These are phyloP conservation scores for Acorus calamus DNA, from an alignment of 106 monocot species.

Conservation along the genomic window DNA sequence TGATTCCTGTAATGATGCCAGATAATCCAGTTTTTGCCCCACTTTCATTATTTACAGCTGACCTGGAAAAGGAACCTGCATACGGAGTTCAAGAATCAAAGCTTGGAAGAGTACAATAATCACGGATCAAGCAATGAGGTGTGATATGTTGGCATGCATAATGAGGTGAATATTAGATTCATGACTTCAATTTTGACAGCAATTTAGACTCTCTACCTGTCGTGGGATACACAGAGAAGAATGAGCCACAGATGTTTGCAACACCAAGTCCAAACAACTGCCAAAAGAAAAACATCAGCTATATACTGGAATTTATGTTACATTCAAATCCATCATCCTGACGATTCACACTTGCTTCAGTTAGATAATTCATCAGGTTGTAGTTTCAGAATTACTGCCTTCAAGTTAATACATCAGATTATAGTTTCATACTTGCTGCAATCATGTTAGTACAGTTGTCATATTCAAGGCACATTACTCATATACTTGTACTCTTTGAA, in stretches of 20 bases:
- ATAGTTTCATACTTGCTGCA: no score
- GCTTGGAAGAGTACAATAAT: neutral
- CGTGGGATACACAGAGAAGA: conserved; percentile 81
- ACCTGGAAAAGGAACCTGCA: conserved; percentile 96
- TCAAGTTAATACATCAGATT: no score
- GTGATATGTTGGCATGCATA: neutral
- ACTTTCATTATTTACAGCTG: conserved; percentile 98
- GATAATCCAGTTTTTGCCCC: conserved; percentile 90
- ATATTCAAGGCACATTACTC: no score
- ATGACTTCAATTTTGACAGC: neutral
- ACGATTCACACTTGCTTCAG: no score
- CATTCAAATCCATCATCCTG: no score
- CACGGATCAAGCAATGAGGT: neutral
- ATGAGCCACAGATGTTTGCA: conserved; percentile 91
- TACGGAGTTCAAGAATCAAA: neutral
- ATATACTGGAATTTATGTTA: no score
- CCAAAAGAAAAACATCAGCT: conserved; percentile 1
- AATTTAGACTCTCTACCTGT: conserved; percentile 46
- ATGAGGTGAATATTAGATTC: neutral
- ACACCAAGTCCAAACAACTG: conserved; percentile 96
- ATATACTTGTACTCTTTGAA: no score
- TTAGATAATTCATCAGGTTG: no score
- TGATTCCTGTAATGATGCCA: conserved; percentile 81
- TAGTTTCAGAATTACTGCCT: no score
- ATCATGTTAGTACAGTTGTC: no score